A percentile compares a stretch with the other conserved stretches of the same genome.
These are phyloP conservation scores for Chaetomium cochliodes DNA, from an alignment of 495 filamentous ascomycete species.

Conservation along the genomic window DNA sequence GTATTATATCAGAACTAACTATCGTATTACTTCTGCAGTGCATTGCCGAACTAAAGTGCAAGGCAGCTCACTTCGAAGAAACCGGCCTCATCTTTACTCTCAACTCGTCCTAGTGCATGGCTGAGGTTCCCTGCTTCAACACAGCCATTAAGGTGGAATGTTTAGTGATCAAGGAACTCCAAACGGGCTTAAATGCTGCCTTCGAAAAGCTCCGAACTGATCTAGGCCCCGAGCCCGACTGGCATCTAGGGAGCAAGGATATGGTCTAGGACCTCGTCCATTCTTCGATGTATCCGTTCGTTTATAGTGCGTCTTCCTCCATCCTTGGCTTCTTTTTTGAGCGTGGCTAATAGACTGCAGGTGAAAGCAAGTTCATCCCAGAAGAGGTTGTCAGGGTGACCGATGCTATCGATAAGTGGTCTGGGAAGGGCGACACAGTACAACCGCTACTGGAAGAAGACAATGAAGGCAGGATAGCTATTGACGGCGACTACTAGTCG, in stretches of 20 bases:
- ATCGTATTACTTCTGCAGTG: conserved; percentile 27
- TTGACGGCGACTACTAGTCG: conserved; percentile 42
- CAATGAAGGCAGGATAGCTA: not conserved
- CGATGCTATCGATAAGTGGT: conserved; percentile 36
- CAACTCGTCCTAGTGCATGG: conserved; percentile 18
- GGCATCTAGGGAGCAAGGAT: conserved; percentile 56
- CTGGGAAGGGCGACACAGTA: conserved; percentile 33
- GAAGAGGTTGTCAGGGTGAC: conserved; percentile 36
- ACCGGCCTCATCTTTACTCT: conserved; percentile 39
- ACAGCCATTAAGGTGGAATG: conserved; percentile 35
- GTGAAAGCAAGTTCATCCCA: conserved; percentile 34
- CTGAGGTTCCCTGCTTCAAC: not conserved
- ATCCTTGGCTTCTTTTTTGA: not conserved
- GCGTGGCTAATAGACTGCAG: not conserved
- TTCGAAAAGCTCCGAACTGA: conserved; percentile 43
- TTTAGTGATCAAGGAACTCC: conserved; percentile 27
- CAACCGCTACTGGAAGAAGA: conserved; percentile 23
- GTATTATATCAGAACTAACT: not conserved
- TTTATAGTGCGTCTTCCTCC: conserved; percentile 43
- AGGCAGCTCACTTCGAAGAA: conserved; percentile 39
- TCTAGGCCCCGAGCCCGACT: conserved; percentile 51
- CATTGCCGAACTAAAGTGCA: conserved; percentile 52
- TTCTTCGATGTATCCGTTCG: conserved; percentile 60
- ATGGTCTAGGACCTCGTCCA: conserved; percentile 62
- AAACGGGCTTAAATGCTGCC: conserved; percentile 20